Conservation (phyloP, 2,329 filamentous ascomycete species). For the Penicillium rolfsii region DNA sequence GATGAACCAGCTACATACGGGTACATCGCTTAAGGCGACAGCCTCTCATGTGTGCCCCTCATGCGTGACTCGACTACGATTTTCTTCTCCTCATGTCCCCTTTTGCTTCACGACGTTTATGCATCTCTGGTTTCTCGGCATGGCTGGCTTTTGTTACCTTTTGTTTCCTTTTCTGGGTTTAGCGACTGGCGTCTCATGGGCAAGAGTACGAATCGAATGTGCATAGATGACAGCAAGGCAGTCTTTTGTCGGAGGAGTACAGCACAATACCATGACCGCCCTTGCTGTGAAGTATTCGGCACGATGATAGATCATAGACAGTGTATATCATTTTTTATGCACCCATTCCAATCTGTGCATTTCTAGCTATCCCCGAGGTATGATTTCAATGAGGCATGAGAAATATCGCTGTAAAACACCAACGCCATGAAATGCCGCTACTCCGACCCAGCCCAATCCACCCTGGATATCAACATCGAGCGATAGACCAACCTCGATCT, state of each 20-base stretch:
- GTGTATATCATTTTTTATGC: neutral
- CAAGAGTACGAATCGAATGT: conserved; percentile 8
- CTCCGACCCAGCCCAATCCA: neutral
- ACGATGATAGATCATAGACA: neutral
- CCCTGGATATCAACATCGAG: neutral
- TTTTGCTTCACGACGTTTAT: neutral
- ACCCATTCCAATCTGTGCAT: neutral
- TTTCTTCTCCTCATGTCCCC: neutral
- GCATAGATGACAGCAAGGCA: neutral
- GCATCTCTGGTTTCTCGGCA: conserved; percentile 4
- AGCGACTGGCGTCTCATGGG: conserved; percentile 31
- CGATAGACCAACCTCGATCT: neutral
- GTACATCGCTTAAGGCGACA: conserved; percentile 45
- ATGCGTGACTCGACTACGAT: neutral
- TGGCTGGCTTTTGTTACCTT: conserved; percentile 3
- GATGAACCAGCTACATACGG: conserved; percentile 51
- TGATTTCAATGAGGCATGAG: neutral
- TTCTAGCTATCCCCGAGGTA: neutral
- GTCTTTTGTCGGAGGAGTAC: neutral
- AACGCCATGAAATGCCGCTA: conserved; percentile 8
- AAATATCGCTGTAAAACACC: conserved; percentile 4
- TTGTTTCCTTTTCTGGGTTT: conserved; percentile 21
- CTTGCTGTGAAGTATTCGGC: neutral
- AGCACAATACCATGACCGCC: neutral
- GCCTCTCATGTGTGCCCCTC: neutral